Percentiles rank a stretch among this genome's conserved stretches.
These are phyloP conservation scores for Cystoisospora suis DNA, from an alignment of 169 alveolate species.

Conservation along the genomic window DNA sequence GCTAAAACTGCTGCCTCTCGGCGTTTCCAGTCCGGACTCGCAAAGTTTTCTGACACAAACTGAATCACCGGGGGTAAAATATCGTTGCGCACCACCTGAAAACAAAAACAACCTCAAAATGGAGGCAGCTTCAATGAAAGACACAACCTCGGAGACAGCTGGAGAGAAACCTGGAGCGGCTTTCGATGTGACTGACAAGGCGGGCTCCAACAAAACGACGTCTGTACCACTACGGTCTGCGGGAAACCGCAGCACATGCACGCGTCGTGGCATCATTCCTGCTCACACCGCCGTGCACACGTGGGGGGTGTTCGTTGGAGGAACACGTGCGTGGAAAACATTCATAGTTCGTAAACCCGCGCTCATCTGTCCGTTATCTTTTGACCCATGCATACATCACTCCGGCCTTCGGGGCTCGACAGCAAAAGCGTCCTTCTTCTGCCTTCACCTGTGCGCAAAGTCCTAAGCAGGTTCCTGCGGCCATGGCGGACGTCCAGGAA, in stretches of 20 bases:
- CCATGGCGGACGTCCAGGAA: conserved; percentile 93
- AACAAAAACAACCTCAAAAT: conserved; percentile 79
- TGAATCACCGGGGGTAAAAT: conserved; percentile 86
- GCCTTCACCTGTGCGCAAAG: conserved; percentile 85
- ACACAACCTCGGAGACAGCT: conserved; percentile 78
- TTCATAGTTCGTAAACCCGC: no score
- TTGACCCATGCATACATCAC: no score
- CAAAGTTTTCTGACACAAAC: conserved; percentile 85
- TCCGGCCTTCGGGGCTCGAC: no score
- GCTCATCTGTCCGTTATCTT: no score
- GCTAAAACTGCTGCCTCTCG: conserved; percentile 94
- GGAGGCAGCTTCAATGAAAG: no score
- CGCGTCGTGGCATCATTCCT: background rate
- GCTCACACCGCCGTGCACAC: no score
- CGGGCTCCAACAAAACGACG: background rate
- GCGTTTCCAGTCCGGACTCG: conserved; percentile 86
- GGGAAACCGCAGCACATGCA: no score
- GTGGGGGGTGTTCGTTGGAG: no score
- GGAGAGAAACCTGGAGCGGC: background rate
- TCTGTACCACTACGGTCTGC: background rate
- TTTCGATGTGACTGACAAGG: background rate
- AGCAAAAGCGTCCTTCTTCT: no score
- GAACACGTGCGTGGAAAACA: no score
- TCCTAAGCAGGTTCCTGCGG: conserved; percentile 90
- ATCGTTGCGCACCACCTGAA: conserved; percentile 88